Evolutionary conservation across 345 rosid species (phyloP).

Genomic region (Bruguiera parviflora): DNA sequence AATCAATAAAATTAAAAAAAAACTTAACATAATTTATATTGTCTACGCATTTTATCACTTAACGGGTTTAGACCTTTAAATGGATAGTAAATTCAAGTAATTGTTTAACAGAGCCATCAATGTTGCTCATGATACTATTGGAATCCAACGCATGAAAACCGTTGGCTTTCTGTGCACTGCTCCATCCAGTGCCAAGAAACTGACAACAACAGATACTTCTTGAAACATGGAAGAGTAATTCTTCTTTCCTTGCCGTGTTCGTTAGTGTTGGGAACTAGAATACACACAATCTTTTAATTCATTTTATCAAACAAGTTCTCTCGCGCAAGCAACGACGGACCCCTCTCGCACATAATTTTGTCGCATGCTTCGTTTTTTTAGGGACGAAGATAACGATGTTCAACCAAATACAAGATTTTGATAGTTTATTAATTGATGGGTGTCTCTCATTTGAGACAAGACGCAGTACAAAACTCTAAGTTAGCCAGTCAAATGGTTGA

Average conservation of each 20-base stretch:
- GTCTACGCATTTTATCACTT: too few relatives aligned
- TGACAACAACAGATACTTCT: too few relatives aligned
- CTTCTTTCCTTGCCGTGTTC: slow-evolving; percentile 12
- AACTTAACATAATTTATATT: not conserved
- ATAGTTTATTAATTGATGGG: not conserved
- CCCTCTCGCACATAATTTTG: not conserved
- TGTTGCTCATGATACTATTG: too few relatives aligned
- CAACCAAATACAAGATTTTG: slow-evolving; percentile 14
- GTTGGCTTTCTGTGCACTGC: too few relatives aligned
- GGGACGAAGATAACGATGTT: slow-evolving; percentile 10
- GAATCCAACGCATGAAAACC: too few relatives aligned
- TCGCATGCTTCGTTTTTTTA: not conserved
- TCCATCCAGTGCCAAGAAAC: too few relatives aligned
- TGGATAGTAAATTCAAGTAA: too few relatives aligned
- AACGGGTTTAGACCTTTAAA: too few relatives aligned
- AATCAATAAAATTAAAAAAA: not conserved
- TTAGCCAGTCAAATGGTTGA: slow-evolving; percentile 17
- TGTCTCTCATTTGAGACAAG: not conserved
- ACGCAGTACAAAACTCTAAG: not conserved
- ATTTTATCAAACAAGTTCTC: not conserved
- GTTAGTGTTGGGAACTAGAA: not conserved
- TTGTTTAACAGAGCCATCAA: too few relatives aligned
- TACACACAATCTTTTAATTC: not conserved
- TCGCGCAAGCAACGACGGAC: slow-evolving; percentile 1
- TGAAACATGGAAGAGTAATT: not conserved